Base-by-base conservation (phyloP, 495 filamentous ascomycete species). In the Hypoxylon subgilvum region DNA sequence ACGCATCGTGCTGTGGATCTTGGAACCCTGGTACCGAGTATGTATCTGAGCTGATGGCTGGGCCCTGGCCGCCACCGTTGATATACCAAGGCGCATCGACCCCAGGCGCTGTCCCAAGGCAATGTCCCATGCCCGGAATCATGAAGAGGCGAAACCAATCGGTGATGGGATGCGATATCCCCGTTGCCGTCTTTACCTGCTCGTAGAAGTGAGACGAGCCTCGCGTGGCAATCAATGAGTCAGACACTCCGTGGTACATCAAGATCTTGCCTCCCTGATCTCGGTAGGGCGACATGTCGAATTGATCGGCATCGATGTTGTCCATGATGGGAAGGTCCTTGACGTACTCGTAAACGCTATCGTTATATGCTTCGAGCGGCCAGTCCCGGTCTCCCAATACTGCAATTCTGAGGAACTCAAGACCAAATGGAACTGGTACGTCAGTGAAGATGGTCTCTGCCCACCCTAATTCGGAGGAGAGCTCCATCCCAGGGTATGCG, bases 231-330 rank as follows among this genome's bases (percentile, higher is more conserved):
- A 84, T 78, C 5, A 75, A 47, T 0, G 69, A 72, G 60, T 86
- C 84, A 7, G 73, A 66, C 4, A 76, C 21, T 4, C 83, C 82
- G 47, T 85, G 82, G 50, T 85, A 85, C 46, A 78, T 64, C 34
- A 85, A 42, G 1, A 84, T 61, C 55, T 85, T 85, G 6, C 79
- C 82, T 6, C 82, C 81, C 5, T 68, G 64, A 1, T 58, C 46
- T 6, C 73, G 51, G 67, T 76, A 83, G 0, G 69, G 67, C 0
- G 71, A 69, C 41, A 85, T 63, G 54, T 82, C 74, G 63, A 74
- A 81, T 4, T 79, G 56, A 38, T 70, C 66, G 0, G 81, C 80
- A 8, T 76, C 65, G 30, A 74, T 7, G 49, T 57, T 16, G 43
- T 64, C 3, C 55, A 69, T 44, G 52, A 55, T 27, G 22, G 28